Percentiles rank a stretch among this genome's conserved stretches.
Conservation (phyloP, 176 grass and related monocot species). For the Zoysia pacifica region DNA sequence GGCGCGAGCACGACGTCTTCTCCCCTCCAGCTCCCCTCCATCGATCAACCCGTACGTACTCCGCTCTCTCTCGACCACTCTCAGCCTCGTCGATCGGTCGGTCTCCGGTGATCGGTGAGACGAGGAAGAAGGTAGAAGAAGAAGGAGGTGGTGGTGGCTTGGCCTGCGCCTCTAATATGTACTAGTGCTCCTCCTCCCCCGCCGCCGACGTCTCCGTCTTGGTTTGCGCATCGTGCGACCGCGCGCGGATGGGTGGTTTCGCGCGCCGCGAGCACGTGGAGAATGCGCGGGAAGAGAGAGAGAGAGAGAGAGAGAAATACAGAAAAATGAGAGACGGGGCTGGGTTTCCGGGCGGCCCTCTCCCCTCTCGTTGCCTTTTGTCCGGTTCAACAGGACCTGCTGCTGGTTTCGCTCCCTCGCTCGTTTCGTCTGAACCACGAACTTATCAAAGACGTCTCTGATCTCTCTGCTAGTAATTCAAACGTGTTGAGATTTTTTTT, state of each 20-base stretch:
- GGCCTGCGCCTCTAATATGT: background rate
- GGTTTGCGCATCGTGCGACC: background rate
- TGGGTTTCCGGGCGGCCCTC: background rate
- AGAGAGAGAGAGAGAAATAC: no score
- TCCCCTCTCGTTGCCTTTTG: background rate
- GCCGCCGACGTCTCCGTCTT: background rate
- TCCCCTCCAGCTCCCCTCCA: background rate
- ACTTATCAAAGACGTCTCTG: background rate
- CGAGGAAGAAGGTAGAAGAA: background rate
- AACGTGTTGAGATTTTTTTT: no score
- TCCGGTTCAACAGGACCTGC: background rate
- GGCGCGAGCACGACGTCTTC: background rate
- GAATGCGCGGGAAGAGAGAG: slow-evolving; percentile 1
- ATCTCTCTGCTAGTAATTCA: no score
- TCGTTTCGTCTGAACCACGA: slow-evolving; percentile 17
- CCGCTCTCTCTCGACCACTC: no score
- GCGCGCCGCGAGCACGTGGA: slow-evolving; percentile 38
- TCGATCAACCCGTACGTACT: background rate
- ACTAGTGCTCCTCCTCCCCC: no score
- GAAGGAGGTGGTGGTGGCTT: background rate
- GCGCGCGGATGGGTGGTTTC: background rate
- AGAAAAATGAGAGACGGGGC: background rate
- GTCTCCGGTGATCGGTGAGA: background rate
- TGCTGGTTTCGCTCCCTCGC: background rate
- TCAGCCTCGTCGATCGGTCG: background rate